Evolutionary conservation across 108 stramenopile genomes (phyloP).

Genomic region (Skeletonema menzelii): DNA sequence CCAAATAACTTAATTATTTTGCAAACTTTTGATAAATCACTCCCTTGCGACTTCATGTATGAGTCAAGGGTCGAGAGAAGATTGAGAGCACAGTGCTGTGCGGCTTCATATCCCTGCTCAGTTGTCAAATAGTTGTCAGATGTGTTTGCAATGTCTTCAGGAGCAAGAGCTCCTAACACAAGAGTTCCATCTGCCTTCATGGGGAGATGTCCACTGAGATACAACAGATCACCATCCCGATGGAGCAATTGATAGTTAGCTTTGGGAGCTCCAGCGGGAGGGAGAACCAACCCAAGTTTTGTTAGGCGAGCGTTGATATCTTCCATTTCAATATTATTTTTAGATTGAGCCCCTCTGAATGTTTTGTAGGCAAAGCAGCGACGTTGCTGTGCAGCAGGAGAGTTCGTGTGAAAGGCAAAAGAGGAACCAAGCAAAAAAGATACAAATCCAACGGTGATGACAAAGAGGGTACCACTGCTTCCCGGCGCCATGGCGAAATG

Average conservation of each 20-base stretch:
- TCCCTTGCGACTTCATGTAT: slow-evolving; percentile 26
- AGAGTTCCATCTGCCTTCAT: slow-evolving; percentile 48
- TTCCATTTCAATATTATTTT: slow-evolving; percentile 26
- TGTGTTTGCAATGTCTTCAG: slow-evolving; percentile 41
- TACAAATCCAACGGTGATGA: neutral
- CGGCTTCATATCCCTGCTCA: slow-evolving; percentile 61
- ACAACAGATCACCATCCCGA: slow-evolving; percentile 49
- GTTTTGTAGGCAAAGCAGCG: no score
- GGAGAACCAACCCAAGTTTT: slow-evolving; percentile 15
- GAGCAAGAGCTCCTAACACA: slow-evolving; percentile 43
- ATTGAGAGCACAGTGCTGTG: slow-evolving; percentile 54
- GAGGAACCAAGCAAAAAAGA: neutral
- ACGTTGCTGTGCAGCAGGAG: neutral
- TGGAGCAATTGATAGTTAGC: slow-evolving; percentile 45
- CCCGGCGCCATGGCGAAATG: no score
- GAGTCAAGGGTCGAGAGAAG: slow-evolving; percentile 47
- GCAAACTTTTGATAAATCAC: slow-evolving; percentile 29
- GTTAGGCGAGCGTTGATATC: slow-evolving; percentile 32
- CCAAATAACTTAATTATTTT: slow-evolving; percentile 47
- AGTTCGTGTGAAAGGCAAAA: neutral
- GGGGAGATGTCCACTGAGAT: slow-evolving; percentile 54
- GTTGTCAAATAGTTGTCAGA: slow-evolving; percentile 19
- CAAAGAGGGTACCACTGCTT: neutral
- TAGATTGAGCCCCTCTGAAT: neutral
- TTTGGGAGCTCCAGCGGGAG: slow-evolving; percentile 37